Percentiles rank a stretch among this genome's conserved stretches.
Evolutionary conservation across 805 yeast species (phyloP).

Genomic region (Starmerella potacharoeniae): DNA sequence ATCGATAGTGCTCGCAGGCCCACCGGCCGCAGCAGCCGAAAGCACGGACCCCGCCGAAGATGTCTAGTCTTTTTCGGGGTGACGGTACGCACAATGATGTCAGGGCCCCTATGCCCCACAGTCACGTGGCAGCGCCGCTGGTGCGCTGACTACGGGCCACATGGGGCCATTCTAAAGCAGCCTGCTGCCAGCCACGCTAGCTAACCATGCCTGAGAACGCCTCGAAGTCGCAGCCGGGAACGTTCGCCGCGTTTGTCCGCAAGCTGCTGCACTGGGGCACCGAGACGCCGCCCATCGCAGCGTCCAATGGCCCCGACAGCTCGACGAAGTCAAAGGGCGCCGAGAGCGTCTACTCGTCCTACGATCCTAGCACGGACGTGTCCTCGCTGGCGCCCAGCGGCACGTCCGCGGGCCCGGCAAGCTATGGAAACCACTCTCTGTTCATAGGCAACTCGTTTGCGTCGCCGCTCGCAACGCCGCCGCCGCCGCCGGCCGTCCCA

Average conservation of each 20-base stretch:
- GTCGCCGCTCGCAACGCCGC: background rate
- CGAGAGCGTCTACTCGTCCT: constrained; percentile 1
- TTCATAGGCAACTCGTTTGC: background rate
- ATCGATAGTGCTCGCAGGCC: too few species aligned
- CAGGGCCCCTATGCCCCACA: background rate
- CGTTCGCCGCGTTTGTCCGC: constrained; percentile 2
- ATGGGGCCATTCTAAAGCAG: background rate
- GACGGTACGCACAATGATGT: too few species aligned
- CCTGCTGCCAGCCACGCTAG: background rate
- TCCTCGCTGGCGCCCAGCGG: constrained; percentile 3
- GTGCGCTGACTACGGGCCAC: background rate
- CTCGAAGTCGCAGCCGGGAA: background rate
- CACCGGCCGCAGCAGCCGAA: too few species aligned
- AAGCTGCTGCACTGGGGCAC: constrained; percentile 3
- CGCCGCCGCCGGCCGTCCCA: background rate
- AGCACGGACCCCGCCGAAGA: too few species aligned
- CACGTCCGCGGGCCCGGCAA: background rate
- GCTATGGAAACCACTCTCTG: background rate
- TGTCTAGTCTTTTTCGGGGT: too few species aligned
- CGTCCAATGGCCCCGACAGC: background rate
- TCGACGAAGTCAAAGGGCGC: background rate
- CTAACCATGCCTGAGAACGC: background rate
- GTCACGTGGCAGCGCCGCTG: background rate
- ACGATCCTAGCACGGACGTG: background rate
- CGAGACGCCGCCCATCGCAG: background rate